phyloP scores from a whole-genome alignment of 176 grass and related monocot species.

The Chrysopogon serrulatus region DNA sequence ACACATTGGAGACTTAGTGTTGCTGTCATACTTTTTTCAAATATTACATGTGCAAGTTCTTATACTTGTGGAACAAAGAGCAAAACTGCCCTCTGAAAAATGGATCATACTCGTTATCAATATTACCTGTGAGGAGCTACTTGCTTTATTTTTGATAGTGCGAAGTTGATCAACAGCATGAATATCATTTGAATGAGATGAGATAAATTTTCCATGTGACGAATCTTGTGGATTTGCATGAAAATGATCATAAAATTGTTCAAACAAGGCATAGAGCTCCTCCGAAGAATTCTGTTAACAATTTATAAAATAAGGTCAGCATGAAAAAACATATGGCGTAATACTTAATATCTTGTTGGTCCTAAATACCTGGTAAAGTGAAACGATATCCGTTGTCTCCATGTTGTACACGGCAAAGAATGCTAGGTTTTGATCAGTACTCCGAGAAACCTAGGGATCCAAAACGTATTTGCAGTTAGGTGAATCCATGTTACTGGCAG shows the following conservation, averaged over 20 bases:
- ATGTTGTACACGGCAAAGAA: constrained; percentile 99
- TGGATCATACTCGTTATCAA: neutral
- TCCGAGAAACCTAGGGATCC: constrained; percentile 63
- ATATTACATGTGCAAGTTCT: neutral
- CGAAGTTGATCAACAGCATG: constrained; percentile 90
- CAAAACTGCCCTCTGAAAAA: neutral
- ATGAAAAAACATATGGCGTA: neutral
- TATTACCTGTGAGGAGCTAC: constrained; percentile 69
- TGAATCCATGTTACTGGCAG: neutral
- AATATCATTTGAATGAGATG: constrained; percentile 74
- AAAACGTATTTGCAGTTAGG: constrained; percentile 9
- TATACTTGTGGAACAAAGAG: neutral
- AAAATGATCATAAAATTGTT: constrained; percentile 88
- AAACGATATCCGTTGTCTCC: constrained; percentile 92
- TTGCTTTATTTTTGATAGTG: constrained; percentile 68
- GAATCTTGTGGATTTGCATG: constrained; percentile 74
- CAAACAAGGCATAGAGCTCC: constrained; percentile 87
- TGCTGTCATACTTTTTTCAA: neutral
- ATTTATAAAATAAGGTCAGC: constrained; percentile 18
- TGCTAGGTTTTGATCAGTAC: constrained; percentile 69
- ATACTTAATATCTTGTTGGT: neutral
- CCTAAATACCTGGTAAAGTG: constrained; percentile 79
- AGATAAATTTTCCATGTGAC: constrained; percentile 78
- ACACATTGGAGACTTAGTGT: neutral
- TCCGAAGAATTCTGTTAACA: constrained; percentile 88